Evolutionary conservation across 2,329 filamentous ascomycete genomes (phyloP), one percentile per base, ranked within the genome.

Genomic region (Sclerotinia glacialis): DNA sequence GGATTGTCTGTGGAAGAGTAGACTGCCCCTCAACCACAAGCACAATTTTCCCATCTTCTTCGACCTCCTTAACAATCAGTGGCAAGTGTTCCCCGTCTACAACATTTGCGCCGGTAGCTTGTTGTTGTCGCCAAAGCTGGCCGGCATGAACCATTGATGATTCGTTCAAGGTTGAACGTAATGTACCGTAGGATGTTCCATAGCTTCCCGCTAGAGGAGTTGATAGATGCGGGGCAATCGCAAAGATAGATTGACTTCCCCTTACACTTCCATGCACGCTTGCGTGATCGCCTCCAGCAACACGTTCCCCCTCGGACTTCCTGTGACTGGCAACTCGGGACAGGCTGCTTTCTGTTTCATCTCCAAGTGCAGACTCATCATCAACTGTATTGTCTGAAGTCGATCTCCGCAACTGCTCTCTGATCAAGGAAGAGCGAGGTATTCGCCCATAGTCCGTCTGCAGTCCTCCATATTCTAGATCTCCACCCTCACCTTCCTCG

Each of bases 1-100:
- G 96, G 69, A 97, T 85, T 8, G 94, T 98, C 80, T 98, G 94
- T 0, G 93, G 93, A 21, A 98, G 83, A 0, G 94, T 99, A n/a
- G 92, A 96, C 79, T 96, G 93, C 49, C 94, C 94, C 69, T 96
- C 90, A 2, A 97, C 88, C 2, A 94, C 85, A 72, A 94, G 85
- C 66, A 97, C 86, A 58, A 94, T 85, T 74, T 89, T 92, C 52
- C 95, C 92, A 71, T 95, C 92, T 73, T 95, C 91, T 76, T 96
- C 91, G 16, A 97, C 85, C 77, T 93, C 90, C 79, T 93, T 94
- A 64, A 97, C 89, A n/a, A 97, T 80, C 65, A 97, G 83, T 2
- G 92, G 91, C 71, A 91, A 87, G 42, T 85, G 82, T 72, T 89
- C 88, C 37, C 83, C 83, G 69, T 86, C 85, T 0, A 81, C 78